Evolutionary conservation across 139 green algal species (phyloP), one percentile per base, ranked within the genome.

Genomic region (Dunaliella primolecta): DNA sequence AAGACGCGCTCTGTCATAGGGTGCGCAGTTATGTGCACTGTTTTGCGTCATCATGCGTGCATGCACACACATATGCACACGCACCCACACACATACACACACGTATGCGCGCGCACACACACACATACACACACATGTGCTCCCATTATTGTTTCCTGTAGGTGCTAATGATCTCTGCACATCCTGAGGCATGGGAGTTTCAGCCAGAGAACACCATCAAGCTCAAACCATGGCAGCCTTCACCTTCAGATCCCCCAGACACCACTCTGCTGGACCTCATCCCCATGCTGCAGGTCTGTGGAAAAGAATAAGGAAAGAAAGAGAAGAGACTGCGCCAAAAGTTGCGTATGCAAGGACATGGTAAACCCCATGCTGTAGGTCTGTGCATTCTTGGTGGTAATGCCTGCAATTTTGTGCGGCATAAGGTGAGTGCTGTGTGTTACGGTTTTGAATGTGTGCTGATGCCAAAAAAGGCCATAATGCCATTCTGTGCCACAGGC

Each of bases 201-300:
- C 97, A 99, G 88, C 94, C 93, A 0, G 94, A 97, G 36, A 99
- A 99, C 86, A 91, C 95, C 1, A 84, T 99, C 81, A 96, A 98
- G 91, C 37, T 97, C 1, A 86, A 89, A 81, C 84, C 90, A 0
- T 97, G 94, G 95, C 91, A 93, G 88, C 7, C 7, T n/a, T n/a
- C n/a, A 64, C 7, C 7, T 25, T 84, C 86, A 31, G 89, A 91
- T 57, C 89, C 78, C 2, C 78, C 30, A 1, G 95, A 98, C 91
- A 97, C 94, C 36, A 91, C 87, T 55, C 92, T 99, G 88, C 90
- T 99, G 80, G 97, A 99, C 86, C 88, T 92, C 31, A 93, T 95
- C 70, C 90, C 90, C 32, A 92, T 93, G 84, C 86, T 93, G 80
- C 87, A 90, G 82, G 87, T 91, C 2, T 7, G 37, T 64, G 46